Base-by-base conservation (phyloP, 768 basidiomycete species). In the Piloderma croceum region DNA sequence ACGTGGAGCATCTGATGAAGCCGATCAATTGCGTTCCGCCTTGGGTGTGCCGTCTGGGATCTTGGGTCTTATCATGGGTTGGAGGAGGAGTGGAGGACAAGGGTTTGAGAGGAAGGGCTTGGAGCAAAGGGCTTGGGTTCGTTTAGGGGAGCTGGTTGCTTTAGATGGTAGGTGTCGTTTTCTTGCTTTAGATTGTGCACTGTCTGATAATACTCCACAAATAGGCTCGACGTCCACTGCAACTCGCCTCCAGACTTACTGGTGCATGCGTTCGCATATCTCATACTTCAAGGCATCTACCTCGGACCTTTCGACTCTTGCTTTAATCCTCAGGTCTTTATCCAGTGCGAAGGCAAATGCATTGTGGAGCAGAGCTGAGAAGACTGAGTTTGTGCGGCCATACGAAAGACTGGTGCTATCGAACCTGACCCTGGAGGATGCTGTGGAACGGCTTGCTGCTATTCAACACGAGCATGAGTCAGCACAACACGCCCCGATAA, bases 391-490 rank as follows among this genome's bases (percentile, higher is more conserved):
- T 23, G 51, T 63, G 13, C 59, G 70, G 10, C 57, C 69, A 6
- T 68, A 71, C 44, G 81, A 86, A 56, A 63, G 65, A 29, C 63
- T 82, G 24, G 79, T 84, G 3, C 52, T 82, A 10, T 60, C 65
- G 20, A 67, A 61, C 11, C 58, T 82, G 54, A 63, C 57, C 11
- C 61, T 85, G 1, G 74, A 79, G 3, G 72, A 75, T 24, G 83
- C 84, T 4, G 64, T 57, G 11, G 58, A 56, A 18, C 63, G 62
- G 19, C 58, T 81, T 31, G 40, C 50, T 3, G 36, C 44, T 12
- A 42, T 48, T 36, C 39, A 5, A 22, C 45, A 2, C 15, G 27
- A 31, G 23, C 5, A n/a, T n/a, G 32, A 27, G 25, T 38, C 34
- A 12, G 21, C 20, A 20, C 17, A 15, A 15, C 56, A 57, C 19